Evolutionary conservation across 306 rosid species (phyloP), one percentile per base, ranked within the genome.

Genomic region (Dalbergia cochinchinensis): DNA sequence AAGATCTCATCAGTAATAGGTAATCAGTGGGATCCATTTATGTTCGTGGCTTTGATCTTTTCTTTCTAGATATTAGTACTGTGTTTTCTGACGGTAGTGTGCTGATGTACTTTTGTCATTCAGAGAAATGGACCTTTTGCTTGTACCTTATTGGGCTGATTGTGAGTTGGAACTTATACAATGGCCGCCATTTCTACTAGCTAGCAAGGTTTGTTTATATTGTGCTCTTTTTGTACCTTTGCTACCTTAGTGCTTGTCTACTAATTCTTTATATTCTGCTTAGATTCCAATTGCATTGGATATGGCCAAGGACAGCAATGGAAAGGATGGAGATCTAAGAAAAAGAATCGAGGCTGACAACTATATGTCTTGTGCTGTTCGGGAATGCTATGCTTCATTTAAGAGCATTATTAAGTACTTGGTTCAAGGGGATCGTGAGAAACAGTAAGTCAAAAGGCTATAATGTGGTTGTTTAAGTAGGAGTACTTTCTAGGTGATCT

Each of bases 291-390:
- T 95, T 65, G 99, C 98, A 51, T 79, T 95, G 79, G 99, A 95
- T 87, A 95, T 95, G 99, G 99, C 99, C 68, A 95, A 91, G 88
- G 99, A 92, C 86, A 95, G 99, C 92, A 92, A 92, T 79, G 99
- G 98, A 48, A 95, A 95, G 91, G 99, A 95, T 71, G 74, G 85
- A 74, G 99, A 95, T 84, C 87, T 95, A 63, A 90, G 85, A 81
- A 95, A 95, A 95, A 89, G 98, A 84, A 92, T 95, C 39, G 82
- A 70, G 19, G 63, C 78, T 18, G 98, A 95, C 73, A 54, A 77
- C 72, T 95, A 95, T 79, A 95, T 95, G 99, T 89, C 89, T 67
- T 91, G 98, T 79, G 99, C 99, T 81, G 92, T 95, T 77, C 86
- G 89, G 72, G 99, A 95, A 85, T 91, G 98, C 85, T 95, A 92